A percentile compares a stretch with the other conserved stretches of the same genome.
Conservation (phyloP, 1,284 basidiomycete genomes). For the Athelia sp. region DNA sequence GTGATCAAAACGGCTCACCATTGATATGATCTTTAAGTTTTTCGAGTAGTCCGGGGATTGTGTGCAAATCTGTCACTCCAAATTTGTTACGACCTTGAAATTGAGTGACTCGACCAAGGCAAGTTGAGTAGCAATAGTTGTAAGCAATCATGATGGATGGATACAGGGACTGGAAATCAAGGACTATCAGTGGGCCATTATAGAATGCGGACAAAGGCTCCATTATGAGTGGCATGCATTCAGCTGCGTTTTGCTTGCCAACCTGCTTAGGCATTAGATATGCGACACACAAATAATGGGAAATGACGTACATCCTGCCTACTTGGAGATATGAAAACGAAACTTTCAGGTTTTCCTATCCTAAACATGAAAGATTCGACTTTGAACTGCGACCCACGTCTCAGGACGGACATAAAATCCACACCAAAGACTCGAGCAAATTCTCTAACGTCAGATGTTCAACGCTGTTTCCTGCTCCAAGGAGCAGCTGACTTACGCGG, state of each 20-base stretch:
- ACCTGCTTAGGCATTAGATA: slow-evolving; percentile 48
- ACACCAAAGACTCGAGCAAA: slow-evolving; percentile 96
- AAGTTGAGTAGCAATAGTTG: slow-evolving; percentile 97
- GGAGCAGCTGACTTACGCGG: slow-evolving; percentile 58
- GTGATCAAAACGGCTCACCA: slow-evolving; percentile 37
- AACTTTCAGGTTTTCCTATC: slow-evolving; percentile 95
- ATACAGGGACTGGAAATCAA: slow-evolving; percentile 96
- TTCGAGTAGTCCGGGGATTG: slow-evolving; percentile 67
- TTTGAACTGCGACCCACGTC: slow-evolving; percentile 95
- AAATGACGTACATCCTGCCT: slow-evolving; percentile 63
- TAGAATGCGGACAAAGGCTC: slow-evolving; percentile 94
- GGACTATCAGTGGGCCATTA: slow-evolving; percentile 83
- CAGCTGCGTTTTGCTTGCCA: slow-evolving; percentile 94
- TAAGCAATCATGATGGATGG: slow-evolving; percentile 98
- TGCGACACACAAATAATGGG: background rate
- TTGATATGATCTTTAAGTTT: slow-evolving; percentile 70
- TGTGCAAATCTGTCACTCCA: slow-evolving; percentile 75
- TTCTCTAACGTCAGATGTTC: slow-evolving; percentile 50
- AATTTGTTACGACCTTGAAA: slow-evolving; percentile 90
- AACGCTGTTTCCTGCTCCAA: background rate
- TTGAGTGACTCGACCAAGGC: slow-evolving; percentile 80
- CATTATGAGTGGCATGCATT: slow-evolving; percentile 92
- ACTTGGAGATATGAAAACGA: slow-evolving; percentile 84
- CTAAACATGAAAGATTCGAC: slow-evolving; percentile 98
- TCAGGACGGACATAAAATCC: slow-evolving; percentile 94